A percentile compares a stretch with the other conserved stretches of the same genome.
Evolutionary conservation across 1,139 yeast genomes (phyloP).

Genomic region (Debaryomyces robertsiae): DNA sequence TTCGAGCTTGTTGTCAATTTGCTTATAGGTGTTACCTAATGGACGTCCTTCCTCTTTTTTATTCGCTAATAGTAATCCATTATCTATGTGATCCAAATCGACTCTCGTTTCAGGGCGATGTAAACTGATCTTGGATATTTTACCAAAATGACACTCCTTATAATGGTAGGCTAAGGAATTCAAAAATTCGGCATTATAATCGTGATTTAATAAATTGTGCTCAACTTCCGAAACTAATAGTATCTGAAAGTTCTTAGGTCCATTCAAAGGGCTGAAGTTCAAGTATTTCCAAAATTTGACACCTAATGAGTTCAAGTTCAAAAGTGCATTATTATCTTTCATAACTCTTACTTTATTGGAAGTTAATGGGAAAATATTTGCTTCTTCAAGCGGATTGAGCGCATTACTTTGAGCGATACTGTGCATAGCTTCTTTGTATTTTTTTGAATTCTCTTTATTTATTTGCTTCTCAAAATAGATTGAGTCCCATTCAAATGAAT

Average conservation of each 20-base stretch:
- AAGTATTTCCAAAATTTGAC: conserved; percentile 57
- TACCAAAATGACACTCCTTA: conserved; percentile 52
- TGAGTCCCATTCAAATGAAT: conserved; percentile 41
- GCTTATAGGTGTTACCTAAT: conserved; percentile 32
- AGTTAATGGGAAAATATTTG: conserved; percentile 3
- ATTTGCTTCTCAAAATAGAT: conserved; percentile 20
- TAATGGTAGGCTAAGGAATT: conserved; percentile 45
- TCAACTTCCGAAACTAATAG: conserved; percentile 46
- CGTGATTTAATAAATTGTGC: conserved; percentile 15
- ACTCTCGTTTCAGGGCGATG: conserved; percentile 33
- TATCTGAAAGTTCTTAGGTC: conserved; percentile 54
- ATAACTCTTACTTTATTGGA: conserved; percentile 30
- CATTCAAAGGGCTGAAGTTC: conserved; percentile 54
- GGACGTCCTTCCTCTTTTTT: conserved; percentile 22
- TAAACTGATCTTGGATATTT: conserved; percentile 35
- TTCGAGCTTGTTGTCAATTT: conserved; percentile 31
- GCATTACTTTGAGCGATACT: conserved; percentile 17
- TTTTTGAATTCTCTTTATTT: conserved; percentile 24
- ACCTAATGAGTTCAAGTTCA: conserved; percentile 41
- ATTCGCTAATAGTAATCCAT: conserved; percentile 37
- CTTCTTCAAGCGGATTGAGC: conserved; percentile 13
- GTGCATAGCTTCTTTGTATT: conserved; percentile 25
- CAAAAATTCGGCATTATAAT: conserved; percentile 38
- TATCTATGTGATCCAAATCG: conserved; percentile 35
- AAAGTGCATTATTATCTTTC: conserved; percentile 30